phyloP scores from a whole-genome alignment of 2,329 filamentous ascomycete species.

The Colletotrichum melonis region DNA sequence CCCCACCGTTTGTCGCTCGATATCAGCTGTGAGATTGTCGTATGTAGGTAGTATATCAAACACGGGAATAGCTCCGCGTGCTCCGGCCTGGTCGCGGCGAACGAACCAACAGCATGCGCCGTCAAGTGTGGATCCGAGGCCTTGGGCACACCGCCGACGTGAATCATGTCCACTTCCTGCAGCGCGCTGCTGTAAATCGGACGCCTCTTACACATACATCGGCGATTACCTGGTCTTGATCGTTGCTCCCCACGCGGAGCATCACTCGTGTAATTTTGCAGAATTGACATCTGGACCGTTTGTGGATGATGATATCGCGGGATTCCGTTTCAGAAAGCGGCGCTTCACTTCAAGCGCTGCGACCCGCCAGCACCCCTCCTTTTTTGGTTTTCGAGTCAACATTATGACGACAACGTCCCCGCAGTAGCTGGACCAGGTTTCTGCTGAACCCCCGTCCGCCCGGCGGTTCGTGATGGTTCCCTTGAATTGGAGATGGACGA shows the following conservation, averaged over 20 bases:
- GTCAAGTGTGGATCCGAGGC: background rate
- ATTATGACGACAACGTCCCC: constrained; percentile 32
- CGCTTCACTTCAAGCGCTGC: constrained; percentile 13
- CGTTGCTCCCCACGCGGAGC: background rate
- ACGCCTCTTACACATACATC: constrained; percentile 20
- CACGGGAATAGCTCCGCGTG: background rate
- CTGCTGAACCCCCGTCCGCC: constrained; percentile 22
- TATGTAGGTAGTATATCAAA: background rate
- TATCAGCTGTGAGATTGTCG: background rate
- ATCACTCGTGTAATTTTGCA: background rate
- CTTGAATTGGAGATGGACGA: constrained; percentile 3
- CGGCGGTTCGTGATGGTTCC: constrained; percentile 33
- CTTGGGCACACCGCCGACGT: constrained; percentile 14
- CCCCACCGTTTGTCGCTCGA: background rate
- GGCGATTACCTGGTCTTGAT: constrained; percentile 1
- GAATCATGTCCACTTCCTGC: constrained; percentile 12
- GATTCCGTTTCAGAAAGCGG: constrained; percentile 27
- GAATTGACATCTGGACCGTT: constrained; percentile 4
- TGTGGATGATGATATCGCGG: constrained; percentile 13
- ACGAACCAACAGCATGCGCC: background rate
- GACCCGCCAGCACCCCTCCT: constrained; percentile 19
- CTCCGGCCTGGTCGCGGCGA: background rate
- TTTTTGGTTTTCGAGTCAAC: background rate
- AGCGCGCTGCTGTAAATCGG: constrained; percentile 5
- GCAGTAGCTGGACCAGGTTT: constrained; percentile 24